Evolutionary conservation across 2,329 filamentous ascomycete genomes (phyloP), one percentile per base, ranked within the genome.

Genomic region (Microsporum ferrugineum): DNA sequence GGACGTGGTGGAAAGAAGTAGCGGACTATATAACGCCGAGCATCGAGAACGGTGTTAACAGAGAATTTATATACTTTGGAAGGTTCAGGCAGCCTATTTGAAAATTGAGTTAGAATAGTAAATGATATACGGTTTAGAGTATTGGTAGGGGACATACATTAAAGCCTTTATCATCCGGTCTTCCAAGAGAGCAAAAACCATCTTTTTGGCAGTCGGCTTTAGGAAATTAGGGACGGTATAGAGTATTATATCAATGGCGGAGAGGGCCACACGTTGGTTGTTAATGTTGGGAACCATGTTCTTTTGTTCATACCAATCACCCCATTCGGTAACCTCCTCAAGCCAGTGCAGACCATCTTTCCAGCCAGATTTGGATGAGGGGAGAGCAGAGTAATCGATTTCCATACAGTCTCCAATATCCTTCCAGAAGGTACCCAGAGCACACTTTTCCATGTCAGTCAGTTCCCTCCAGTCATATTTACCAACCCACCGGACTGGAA

Each of bases 361-460:
- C 69, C 74, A 79, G 2, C 73, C 74, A 12, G 65, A 66, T n/a
- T 65, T 62, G 10, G 56, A 62, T 1, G 71, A 74, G 1, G 74
- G 73, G 23, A 82, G 71, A 0, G 58, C 65, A 0, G 71, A 68
- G 51, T 72, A 79, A 0, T 72, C 68, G 59, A 89, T 87, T 0
- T 78, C 78, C 85, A 89, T 88, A 65, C 82, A 80, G 60, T 88
- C 82, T n/a, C 85, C 86, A 43, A 88, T 76, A 60, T 76, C 75
- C 69, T 85, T 86, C 84, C 85, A 88, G 66, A 86, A 81, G 0
- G 80, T 82, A 23, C 80, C 82, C 43, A 84, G 71, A 1, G 84
- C 85, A 64, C 83, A 86, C 2, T 55, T 36, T 70, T 89, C 87
- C 74, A 88, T 78, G 1, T 83, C 79, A n/a, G 80, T 83, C 17